A percentile compares a stretch with the other conserved stretches of the same genome.
phyloP scores from a whole-genome alignment of 2,329 filamentous ascomycete species.

The Pseudodiploospora longispora region DNA sequence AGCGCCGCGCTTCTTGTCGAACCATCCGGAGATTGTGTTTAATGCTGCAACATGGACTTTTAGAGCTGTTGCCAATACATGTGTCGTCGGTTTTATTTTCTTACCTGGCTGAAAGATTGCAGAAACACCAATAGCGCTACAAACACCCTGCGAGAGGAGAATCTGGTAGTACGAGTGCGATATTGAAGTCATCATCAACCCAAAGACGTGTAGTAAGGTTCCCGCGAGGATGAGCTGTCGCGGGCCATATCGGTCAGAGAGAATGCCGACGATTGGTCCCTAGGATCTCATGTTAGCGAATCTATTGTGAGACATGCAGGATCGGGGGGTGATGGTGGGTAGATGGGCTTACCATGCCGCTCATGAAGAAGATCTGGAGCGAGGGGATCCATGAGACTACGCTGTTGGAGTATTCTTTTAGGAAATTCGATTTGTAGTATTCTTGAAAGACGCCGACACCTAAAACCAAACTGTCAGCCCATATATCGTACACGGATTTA shows the following conservation, averaged over 20 bases:
- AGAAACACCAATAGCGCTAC: constrained; percentile 27
- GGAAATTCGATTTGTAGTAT: constrained; percentile 44
- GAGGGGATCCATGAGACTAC: constrained; percentile 56
- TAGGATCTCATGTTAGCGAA: constrained; percentile 12
- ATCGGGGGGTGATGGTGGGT: not conserved
- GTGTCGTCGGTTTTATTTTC: no score
- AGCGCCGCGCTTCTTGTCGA: constrained; percentile 23
- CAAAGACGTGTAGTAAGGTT: constrained; percentile 49
- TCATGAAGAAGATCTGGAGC: constrained; percentile 48
- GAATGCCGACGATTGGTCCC: constrained; percentile 53
- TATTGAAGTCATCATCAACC: constrained; percentile 55
- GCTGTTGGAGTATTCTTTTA: constrained; percentile 41
- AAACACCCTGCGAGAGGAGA: constrained; percentile 30
- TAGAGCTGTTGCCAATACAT: not conserved
- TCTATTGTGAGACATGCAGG: not conserved
- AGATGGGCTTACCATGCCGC: constrained; percentile 30
- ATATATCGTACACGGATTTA: no score
- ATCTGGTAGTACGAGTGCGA: constrained; percentile 33
- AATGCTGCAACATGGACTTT: constrained; percentile 14
- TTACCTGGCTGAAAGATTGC: constrained; percentile 25
- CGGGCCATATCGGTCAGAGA: constrained; percentile 57
- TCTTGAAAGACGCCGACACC: constrained; percentile 47
- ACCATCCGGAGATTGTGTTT: constrained; percentile 25
- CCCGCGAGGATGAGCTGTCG: constrained; percentile 44
- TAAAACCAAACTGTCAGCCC: constrained; percentile 16